Percentiles rank a stretch among this genome's conserved stretches.
Evolutionary conservation across 2,329 filamentous ascomycete species (phyloP).

Genomic region (Sodiomyces alkalinus): DNA sequence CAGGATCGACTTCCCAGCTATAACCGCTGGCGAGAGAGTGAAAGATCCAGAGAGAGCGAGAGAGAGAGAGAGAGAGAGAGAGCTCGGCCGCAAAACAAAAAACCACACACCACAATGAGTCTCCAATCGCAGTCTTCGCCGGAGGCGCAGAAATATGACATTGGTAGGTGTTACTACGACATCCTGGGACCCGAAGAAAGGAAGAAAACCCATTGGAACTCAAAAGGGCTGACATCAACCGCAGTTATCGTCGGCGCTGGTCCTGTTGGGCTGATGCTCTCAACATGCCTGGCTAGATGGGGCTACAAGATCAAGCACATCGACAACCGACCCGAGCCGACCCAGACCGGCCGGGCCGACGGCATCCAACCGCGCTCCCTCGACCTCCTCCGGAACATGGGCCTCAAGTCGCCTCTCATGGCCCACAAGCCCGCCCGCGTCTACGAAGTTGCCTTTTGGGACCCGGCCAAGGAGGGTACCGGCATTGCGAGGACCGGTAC

Average conservation of each 20-base stretch:
- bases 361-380: constrained; percentile 83
- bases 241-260: constrained; percentile 77
- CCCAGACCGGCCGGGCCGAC: constrained; percentile 72
- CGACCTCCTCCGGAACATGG: constrained; percentile 79
- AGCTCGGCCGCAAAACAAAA: too few species aligned
- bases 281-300: constrained; percentile 78
- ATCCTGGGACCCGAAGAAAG: too few species aligned
- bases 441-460: constrained; percentile 64
- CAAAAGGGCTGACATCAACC: constrained; percentile 12
- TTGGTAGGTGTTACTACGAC: too few species aligned
- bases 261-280: constrained; percentile 75
- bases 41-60: too few species aligned
- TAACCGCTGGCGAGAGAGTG: too few species aligned
- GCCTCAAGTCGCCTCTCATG: constrained; percentile 78
- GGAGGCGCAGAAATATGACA: neutral
- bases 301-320: constrained; percentile 93
- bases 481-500: constrained; percentile 52
- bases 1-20: too few species aligned
- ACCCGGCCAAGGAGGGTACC: constrained; percentile 36
- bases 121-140: too few species aligned
- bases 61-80: too few species aligned
- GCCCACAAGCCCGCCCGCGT: constrained; percentile 74
- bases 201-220: too few species aligned
- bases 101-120: too few species aligned
- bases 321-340: constrained; percentile 77